Evolutionary conservation across 352 stramenopile genomes (phyloP), one percentile per base, ranked within the genome.

Genomic region (Albugo candida): DNA sequence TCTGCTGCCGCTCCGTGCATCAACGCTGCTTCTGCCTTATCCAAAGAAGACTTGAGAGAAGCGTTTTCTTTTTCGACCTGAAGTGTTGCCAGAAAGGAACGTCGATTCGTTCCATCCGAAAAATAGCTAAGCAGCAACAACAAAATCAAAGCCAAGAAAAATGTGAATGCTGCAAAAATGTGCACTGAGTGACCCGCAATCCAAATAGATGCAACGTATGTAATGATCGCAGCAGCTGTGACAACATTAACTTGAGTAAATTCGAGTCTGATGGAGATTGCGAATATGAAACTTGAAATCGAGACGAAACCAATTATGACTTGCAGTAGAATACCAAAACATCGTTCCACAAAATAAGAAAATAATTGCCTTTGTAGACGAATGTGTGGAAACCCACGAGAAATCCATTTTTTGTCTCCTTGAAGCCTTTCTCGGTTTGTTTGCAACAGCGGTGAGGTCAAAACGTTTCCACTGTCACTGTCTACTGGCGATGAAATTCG

Each of bases 41-140:
- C 78, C 2, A 92, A 52, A 1, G 67, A 81, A 13, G 73, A 84
- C 49, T 87, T 72, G 5, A 92, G 56, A 39, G 69, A 73, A 40
- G 83, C 76, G 41, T 92, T 92, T 49, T 92, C 76, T 43, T 80
- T 83, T 56, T 92, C 72, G 16, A 92, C 68, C 13, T 85, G 53
- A 41, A 88, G 74, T 31, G 83, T 83, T 0, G 76, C 82, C 1
- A 92, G 54, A 45, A 88, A 92, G 11, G 72, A 85, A 11, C 76
- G 65, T 5, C 79, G 76, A 43, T 86, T 86, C 35, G 69, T 82
- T 4, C 77, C 55, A 41, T 89, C 79, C 2, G 76, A 75, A 10
- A 75, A 83, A 47, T 84, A 80, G 18, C 74, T 87, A 36, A 84
- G 55, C 18, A 87, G 71, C 18, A 83, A 67, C 21, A 89, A 54